These are phyloP conservation scores for Casuarina glauca DNA, from an alignment of 306 rosid species.

Conservation along the genomic window DNA sequence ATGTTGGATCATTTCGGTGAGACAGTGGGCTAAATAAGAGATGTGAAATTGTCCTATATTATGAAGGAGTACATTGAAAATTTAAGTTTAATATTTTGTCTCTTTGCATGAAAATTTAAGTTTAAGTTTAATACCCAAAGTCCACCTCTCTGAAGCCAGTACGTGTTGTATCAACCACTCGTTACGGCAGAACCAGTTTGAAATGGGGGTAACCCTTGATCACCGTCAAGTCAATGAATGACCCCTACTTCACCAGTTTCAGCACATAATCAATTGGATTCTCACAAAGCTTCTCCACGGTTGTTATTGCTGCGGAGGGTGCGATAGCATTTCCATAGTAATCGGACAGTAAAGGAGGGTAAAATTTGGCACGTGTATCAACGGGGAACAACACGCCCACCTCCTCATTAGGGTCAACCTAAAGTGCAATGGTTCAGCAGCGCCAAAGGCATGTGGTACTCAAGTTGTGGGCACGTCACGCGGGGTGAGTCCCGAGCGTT, in stretches of 20 bases:
- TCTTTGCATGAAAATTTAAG: too few species aligned
- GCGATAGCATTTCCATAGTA: constrained; percentile 36
- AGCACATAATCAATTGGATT: constrained; percentile 25
- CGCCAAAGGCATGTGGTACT: constrained; percentile 36
- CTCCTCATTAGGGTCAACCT: not conserved
- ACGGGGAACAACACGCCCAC: not conserved
- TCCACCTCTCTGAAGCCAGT: constrained; percentile 52
- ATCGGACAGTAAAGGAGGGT: constrained; percentile 8
- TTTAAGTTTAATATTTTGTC: too few species aligned
- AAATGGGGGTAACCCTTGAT: constrained; percentile 42
- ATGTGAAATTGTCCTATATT: too few species aligned
- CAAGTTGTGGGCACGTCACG: constrained; percentile 9
- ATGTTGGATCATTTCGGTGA: too few species aligned
- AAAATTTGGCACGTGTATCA: not conserved
- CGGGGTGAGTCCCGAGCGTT: constrained; percentile 31
- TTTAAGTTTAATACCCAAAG: constrained; percentile 33
- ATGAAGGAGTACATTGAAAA: too few species aligned
- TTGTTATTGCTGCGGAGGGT: constrained; percentile 4
- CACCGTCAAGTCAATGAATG: constrained; percentile 55
- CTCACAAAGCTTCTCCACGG: not conserved
- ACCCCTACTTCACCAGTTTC: constrained; percentile 36
- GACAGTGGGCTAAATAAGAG: too few species aligned
- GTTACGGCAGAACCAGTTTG: constrained; percentile 38
- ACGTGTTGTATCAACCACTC: constrained; percentile 52
- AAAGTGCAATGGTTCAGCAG: constrained; percentile 26